Evolutionary conservation across 768 basidiomycete species (phyloP), one percentile per base, ranked within the genome.

Genomic region (Melanogaster broomeanus): DNA sequence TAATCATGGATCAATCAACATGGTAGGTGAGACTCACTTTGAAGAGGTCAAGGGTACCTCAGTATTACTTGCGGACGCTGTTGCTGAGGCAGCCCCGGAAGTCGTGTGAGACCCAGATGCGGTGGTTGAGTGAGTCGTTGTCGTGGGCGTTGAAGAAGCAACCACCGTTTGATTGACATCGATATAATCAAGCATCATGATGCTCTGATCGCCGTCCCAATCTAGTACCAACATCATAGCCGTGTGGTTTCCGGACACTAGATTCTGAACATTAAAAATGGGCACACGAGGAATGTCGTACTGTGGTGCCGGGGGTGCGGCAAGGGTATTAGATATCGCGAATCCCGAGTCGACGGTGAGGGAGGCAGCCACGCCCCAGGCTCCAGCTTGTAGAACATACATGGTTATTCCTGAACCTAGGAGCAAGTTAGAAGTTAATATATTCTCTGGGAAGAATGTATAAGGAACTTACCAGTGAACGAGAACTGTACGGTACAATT

Each of bases 161-260:
- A 66, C 62, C 24, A 12, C n/a, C 8, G 57, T 55, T n/a, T 67
- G 58, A 47, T 60, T 67, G 9, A 66, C 48, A 25, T 59, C 11
- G 27, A 64, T 53, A 46, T 67, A 67, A 37, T 65, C 65, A 35
- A 67, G 30, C 63, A 65, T 67, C 62, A 65, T 66, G 4, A 58
- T 65, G 33, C 65, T 67, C 39, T 54, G 55, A 16, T 48, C 38
- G 8, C 62, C 62, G 25, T 59, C 46, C 65, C 65, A 67, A 44
- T 62, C 49, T 3, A 51, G 40, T 16, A 67, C 65, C 22, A 51
- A 64, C 65, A 66, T 61, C 19, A 49, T 34, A 10, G 55, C 62
- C 2, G 58, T 24, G 34, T 67, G 65, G 8, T 51, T 57, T 31
- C 62, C 65, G 15, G 58, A 66, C 11, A 40, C 45, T 33, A 66